These are phyloP conservation scores for Stachybotrys chartarum DNA, from an alignment of 2,329 filamentous ascomycete species.

Conservation along the genomic window DNA sequence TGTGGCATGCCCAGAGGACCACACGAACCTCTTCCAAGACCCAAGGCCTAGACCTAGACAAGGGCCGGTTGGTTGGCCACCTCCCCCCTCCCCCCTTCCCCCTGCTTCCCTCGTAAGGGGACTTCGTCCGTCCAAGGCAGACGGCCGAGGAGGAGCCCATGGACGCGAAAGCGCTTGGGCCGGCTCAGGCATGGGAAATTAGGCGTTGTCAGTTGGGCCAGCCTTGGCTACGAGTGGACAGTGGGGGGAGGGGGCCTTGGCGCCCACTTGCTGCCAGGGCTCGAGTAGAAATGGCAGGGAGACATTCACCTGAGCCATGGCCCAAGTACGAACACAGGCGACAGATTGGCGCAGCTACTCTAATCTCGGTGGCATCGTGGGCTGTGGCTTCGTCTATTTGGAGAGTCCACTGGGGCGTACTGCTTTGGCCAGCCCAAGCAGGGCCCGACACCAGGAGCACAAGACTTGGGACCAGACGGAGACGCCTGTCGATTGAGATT, in stretches of 20 bases:
- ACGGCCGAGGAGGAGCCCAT: slow-evolving; percentile 1
- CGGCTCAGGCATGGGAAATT: slow-evolving; percentile 7
- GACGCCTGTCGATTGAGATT: background rate
- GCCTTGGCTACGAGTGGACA: background rate
- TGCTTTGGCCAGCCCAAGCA: too few species aligned
- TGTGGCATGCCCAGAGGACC: background rate
- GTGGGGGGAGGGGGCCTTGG: background rate
- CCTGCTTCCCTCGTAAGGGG: background rate
- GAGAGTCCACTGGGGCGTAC: too few species aligned
- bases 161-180: slow-evolving; percentile 3
- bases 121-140: background rate
- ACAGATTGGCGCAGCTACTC: too few species aligned
- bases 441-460: background rate
- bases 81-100: too few species aligned
- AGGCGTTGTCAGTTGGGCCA: slow-evolving; percentile 7
- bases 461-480: background rate
- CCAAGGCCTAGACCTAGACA: background rate
- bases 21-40: background rate
- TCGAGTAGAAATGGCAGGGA: background rate
- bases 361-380: too few species aligned
- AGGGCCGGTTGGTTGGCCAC: background rate
- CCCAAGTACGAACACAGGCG: background rate
- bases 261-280: background rate
- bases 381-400: too few species aligned
- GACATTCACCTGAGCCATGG: background rate